Evolutionary conservation across 164 flowering plant genomes (phyloP), one percentile per base, ranked within the genome.

Genomic region (Macadamia tetraphylla): DNA sequence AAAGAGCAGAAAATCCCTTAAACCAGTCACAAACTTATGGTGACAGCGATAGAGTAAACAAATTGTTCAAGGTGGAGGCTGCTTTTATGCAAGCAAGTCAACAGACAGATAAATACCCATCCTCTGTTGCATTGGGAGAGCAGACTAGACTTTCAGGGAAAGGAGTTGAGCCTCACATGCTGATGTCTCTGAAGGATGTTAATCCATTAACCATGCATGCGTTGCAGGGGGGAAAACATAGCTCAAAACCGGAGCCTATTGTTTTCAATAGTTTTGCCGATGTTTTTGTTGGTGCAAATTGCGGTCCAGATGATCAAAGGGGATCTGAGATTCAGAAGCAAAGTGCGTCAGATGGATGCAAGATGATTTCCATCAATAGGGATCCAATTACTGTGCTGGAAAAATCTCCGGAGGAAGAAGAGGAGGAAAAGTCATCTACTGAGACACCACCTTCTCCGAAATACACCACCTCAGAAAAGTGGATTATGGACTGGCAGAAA

Each of bases 401-500:
- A 64, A 73, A 68, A 68, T 53, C 67, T 63, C 52, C 71, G 18
- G 87, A 80, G 18, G 76, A 72, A 63, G 85, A 78, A 67, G 85
- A 78, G 32, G 88, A 83, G 31, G 78, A 81, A 57, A 68, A 32
- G 44, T 80, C 80, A 51, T 60, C 72, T 58, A 63, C 72, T 59
- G 83, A 78, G 63, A 64, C 76, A 56, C 77, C 78, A 44, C 78
- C 89, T 65, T 77, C 91, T 66, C 90, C 94, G 49, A 88, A 81
- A 81, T 79, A 86, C 68, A 89, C 96, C 14, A 87, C 89, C 68
- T 78, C 87, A 31, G 97, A 91, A 76, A 92, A 84, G 78, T 92
- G 96, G 94, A 83, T 95, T 58, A 80, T 84, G 85, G 91, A 81
- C 73, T 85, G 81, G 57, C 88, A 82, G 74, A 91, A 84, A 80